phyloP scores from a whole-genome alignment of 495 filamentous ascomycete species.

The Penicillium waksmanii region DNA sequence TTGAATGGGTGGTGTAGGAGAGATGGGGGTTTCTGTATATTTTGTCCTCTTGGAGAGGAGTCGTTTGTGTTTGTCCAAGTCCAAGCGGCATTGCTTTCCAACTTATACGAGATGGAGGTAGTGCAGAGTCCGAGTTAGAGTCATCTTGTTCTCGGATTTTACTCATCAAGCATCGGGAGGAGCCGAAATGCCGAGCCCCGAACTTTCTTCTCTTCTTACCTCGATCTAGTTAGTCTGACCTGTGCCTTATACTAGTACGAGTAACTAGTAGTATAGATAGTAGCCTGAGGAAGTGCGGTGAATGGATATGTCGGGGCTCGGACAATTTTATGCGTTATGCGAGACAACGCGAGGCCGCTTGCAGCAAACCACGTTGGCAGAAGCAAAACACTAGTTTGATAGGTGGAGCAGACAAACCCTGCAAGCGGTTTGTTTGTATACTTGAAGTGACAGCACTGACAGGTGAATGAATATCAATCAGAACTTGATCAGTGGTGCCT shows the following conservation, averaged over 20 bases:
- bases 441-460: too few relatives aligned
- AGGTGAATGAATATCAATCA: too few relatives aligned
- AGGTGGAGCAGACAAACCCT: not conserved
- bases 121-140: not conserved
- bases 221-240: too few relatives aligned
- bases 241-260: too few relatives aligned
- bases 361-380: constrained; percentile 1
- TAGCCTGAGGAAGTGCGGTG: not conserved
- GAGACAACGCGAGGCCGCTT: not conserved
- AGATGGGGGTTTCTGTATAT: not conserved
- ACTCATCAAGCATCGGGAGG: not conserved
- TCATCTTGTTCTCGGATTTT: not conserved
- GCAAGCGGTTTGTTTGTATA: too few relatives aligned
- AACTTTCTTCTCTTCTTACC: not conserved
- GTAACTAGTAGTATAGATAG: too few relatives aligned
- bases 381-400: not conserved
- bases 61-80: too few relatives aligned
- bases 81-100: too few relatives aligned
- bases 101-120: too few relatives aligned
- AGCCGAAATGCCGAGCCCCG: constrained; percentile 4
- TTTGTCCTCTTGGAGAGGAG: not conserved
- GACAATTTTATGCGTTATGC: constrained; percentile 1
- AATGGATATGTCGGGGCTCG: not conserved
- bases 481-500: not conserved
- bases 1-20: not conserved